Conservation (phyloP, 768 basidiomycete species). For the Pholiota microspora region DNA sequence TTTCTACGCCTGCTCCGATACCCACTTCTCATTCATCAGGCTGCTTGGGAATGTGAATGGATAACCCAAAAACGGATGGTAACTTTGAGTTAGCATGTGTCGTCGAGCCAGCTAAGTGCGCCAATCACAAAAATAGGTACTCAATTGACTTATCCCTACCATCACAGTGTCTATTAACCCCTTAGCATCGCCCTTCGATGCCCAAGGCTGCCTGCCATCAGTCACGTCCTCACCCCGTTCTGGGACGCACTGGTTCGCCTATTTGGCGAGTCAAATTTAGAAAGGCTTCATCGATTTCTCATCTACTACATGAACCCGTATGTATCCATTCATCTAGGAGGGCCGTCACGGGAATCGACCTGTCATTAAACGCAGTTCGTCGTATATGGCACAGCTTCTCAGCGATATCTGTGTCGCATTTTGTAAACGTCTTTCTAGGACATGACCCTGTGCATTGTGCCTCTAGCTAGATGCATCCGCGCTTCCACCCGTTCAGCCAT, state of each 20-base stretch:
- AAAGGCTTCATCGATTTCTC: not conserved
- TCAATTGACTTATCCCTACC: too few species aligned
- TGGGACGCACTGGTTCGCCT: not conserved
- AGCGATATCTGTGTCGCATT: not conserved
- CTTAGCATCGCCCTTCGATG: not conserved
- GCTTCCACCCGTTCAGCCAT: constrained; percentile 7
- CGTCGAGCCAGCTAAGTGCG: constrained; percentile 1
- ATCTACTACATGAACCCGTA: not conserved
- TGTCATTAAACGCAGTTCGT: not conserved
- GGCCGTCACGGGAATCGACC: not conserved
- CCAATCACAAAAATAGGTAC: not conserved
- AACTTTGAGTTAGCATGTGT: not conserved
- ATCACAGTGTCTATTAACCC: too few species aligned
- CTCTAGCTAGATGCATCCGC: constrained; percentile 8
- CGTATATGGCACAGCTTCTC: not conserved
- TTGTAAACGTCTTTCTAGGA: not conserved
- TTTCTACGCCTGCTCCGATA: not conserved
- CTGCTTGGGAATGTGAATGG: not conserved
- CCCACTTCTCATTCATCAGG: constrained; percentile 1
- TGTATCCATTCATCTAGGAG: too few species aligned
- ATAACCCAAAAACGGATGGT: constrained; percentile 4
- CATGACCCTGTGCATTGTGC: not conserved
- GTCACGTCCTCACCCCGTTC: not conserved
- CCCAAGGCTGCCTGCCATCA: not conserved
- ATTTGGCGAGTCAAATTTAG: not conserved